phyloP scores from a whole-genome alignment of 768 basidiomycete species.

The Russula sp. region DNA sequence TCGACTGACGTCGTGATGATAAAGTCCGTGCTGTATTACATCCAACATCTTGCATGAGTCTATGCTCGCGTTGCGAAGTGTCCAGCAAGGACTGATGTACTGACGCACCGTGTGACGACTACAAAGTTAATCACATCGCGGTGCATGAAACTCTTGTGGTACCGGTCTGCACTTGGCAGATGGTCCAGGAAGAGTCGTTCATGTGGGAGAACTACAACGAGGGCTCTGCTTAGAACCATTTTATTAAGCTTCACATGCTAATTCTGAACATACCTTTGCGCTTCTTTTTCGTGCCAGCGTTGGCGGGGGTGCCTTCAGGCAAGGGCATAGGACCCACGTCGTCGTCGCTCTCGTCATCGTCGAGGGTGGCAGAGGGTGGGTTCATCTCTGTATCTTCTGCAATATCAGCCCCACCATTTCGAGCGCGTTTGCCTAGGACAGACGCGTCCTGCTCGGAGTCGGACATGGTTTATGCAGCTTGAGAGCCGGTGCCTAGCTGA shows the following conservation, averaged over 20 bases:
- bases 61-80: not conserved
- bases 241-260: too few relatives aligned
- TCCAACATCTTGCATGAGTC: not conserved
- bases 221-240: not conserved
- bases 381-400: slow-evolving; percentile 24
- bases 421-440: slow-evolving; percentile 58
- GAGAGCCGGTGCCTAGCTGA: not conserved
- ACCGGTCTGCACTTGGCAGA: slow-evolving; percentile 86
- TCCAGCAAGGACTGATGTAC: not conserved
- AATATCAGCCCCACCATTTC: slow-evolving; percentile 30
- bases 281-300: slow-evolving; percentile 55
- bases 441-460: slow-evolving; percentile 42
- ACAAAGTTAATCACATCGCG: slow-evolving; percentile 85
- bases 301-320: slow-evolving; percentile 40
- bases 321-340: slow-evolving; percentile 90
- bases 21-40: slow-evolving; percentile 69
- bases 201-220: slow-evolving; percentile 72
- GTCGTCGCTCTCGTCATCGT: slow-evolving; percentile 56
- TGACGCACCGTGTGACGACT: slow-evolving; percentile 74
- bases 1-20: slow-evolving; percentile 91
- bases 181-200: slow-evolving; percentile 91
- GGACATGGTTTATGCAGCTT: slow-evolving; percentile 16
- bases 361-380: slow-evolving; percentile 31
- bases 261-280: slow-evolving; percentile 55
- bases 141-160: slow-evolving; percentile 98